Conservation (phyloP, 495 filamentous ascomycete genomes). For the Tuber microsphaerosporum region DNA sequence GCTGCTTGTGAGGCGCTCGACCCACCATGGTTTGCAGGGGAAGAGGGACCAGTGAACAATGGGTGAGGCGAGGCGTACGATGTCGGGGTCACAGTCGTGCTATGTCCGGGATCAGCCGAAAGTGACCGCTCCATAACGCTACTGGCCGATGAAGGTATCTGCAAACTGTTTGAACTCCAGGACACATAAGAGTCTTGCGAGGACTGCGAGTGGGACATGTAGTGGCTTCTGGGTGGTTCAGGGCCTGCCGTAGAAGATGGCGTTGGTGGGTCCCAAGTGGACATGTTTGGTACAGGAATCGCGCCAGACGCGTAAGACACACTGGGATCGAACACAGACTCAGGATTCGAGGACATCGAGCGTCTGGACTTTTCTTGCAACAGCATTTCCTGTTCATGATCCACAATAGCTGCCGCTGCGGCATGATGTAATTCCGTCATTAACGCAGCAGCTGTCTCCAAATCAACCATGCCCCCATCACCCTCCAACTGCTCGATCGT, state of each 20-base stretch:
- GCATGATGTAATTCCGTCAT: slow-evolving; percentile 98
- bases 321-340: slow-evolving; percentile 61
- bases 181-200: slow-evolving; percentile 61
- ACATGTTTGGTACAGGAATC: slow-evolving; percentile 75
- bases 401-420: slow-evolving; percentile 75
- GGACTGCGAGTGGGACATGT: slow-evolving; percentile 54
- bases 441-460: slow-evolving; percentile 97
- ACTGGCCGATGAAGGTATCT: slow-evolving; percentile 50
- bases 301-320: slow-evolving; percentile 68
- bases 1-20: slow-evolving; percentile 48
- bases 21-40: slow-evolving; percentile 53
- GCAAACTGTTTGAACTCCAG: slow-evolving; percentile 40
- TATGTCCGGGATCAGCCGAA: slow-evolving; percentile 68
- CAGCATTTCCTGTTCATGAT: slow-evolving; percentile 57
- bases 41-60: slow-evolving; percentile 62
- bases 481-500: slow-evolving; percentile 92
- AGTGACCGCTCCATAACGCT: slow-evolving; percentile 58
- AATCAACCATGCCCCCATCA: slow-evolving; percentile 85
- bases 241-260: slow-evolving; percentile 35
- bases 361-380: slow-evolving; percentile 58
- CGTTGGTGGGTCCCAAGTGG: slow-evolving; percentile 39
- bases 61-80: slow-evolving; percentile 50
- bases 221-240: slow-evolving; percentile 35
- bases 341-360: slow-evolving; percentile 63
- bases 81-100: slow-evolving; percentile 49